phyloP scores from a whole-genome alignment of 768 basidiomycete species.

The Tulasnella sp. region DNA sequence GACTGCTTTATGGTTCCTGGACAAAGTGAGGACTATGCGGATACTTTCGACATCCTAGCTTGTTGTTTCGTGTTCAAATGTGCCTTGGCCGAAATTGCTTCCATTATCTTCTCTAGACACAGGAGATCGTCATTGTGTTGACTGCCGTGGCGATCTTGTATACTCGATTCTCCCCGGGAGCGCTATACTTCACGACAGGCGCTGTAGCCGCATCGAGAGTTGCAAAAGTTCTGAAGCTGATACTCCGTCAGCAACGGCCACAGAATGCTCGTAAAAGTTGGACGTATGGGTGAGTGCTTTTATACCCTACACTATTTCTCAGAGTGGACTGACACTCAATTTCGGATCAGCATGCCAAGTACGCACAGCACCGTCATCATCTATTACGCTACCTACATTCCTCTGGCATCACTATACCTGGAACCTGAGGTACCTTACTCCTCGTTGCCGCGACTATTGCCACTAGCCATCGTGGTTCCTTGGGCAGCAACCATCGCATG shows the following conservation, averaged over 20 bases:
- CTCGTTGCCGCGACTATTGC: neutral
- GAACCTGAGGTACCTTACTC: neutral
- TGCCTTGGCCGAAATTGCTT: neutral
- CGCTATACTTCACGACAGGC: slow-evolving; percentile 3
- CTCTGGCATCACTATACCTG: slow-evolving; percentile 3
- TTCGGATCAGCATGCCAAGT: slow-evolving; percentile 6
- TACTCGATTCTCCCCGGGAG: slow-evolving; percentile 4
- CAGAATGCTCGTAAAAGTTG: neutral
- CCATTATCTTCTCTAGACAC: slow-evolving; percentile 6
- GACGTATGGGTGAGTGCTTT: slow-evolving; percentile 5
- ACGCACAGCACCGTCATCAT: slow-evolving; percentile 13
- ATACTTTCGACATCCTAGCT: too few species aligned
- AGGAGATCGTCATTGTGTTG: slow-evolving; percentile 3
- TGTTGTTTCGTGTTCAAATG: too few species aligned
- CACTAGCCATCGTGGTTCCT: neutral
- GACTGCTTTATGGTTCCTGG: too few species aligned
- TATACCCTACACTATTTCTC: neutral
- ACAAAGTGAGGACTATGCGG: too few species aligned
- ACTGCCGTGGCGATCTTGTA: slow-evolving; percentile 4
- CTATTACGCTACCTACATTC: slow-evolving; percentile 10
- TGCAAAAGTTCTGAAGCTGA: slow-evolving; percentile 8
- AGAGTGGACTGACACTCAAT: neutral
- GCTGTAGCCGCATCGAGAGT: slow-evolving; percentile 1
- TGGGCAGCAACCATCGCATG: slow-evolving; percentile 5
- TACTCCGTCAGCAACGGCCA: slow-evolving; percentile 5